A percentile compares a stretch with the other conserved stretches of the same genome.
Evolutionary conservation across 208 protist genomes (phyloP).

Genomic region (Trypanosoma theileri): DNA sequence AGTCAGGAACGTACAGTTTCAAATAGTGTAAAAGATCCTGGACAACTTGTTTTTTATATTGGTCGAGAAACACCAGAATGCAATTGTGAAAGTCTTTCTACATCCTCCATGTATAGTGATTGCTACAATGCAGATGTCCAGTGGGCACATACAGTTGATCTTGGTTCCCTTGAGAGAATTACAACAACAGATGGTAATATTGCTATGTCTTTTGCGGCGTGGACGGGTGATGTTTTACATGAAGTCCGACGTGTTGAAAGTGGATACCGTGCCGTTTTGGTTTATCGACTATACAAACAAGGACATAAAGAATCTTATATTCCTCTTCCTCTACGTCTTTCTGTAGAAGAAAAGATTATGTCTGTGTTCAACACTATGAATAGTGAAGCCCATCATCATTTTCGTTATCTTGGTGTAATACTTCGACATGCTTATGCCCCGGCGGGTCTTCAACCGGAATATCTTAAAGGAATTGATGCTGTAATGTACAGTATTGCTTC

Average conservation of each 20-base stretch:
- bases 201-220: slow-evolving; percentile 18
- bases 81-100: neutral
- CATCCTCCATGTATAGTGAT: neutral
- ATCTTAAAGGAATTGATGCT: slow-evolving; percentile 28
- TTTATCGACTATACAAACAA: slow-evolving; percentile 22
- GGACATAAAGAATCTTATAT: slow-evolving; percentile 12
- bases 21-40: slow-evolving; percentile 3
- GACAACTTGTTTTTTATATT: slow-evolving; percentile 23
- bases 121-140: neutral
- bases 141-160: slow-evolving; percentile 2
- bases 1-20: neutral
- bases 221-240: slow-evolving; percentile 24
- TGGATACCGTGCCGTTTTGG: slow-evolving; percentile 18
- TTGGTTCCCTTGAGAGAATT: neutral
- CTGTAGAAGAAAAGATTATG: neutral
- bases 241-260: slow-evolving; percentile 15
- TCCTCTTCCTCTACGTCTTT: neutral
- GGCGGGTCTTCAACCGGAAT: slow-evolving; percentile 10
- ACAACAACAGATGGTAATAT: slow-evolving; percentile 1
- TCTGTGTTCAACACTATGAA: slow-evolving; percentile 1
- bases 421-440: slow-evolving; percentile 25
- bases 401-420: slow-evolving; percentile 14
- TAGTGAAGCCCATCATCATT: neutral
- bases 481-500: slow-evolving; percentile 23
- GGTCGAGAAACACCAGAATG: neutral